Evolutionary conservation across 306 rosid genomes (phyloP).

Genomic region (Sphenostylis stenocarpa): DNA sequence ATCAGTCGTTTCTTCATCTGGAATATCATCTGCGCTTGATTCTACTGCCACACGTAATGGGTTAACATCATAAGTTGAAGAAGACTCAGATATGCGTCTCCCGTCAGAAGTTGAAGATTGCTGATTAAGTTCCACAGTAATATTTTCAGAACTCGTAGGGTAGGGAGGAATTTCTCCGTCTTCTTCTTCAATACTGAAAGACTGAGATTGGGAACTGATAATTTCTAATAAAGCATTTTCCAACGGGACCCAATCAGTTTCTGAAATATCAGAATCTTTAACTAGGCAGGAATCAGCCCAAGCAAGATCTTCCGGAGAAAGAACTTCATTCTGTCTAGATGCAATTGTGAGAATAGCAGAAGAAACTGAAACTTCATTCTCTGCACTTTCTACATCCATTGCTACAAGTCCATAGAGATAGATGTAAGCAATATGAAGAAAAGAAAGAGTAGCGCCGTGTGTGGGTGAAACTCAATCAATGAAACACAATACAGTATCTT

Average conservation of each 20-base stretch:
- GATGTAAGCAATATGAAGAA: constrained; percentile 15
- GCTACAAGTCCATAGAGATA: constrained; percentile 31
- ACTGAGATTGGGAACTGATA: constrained; percentile 42
- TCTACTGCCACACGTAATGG: constrained; percentile 25
- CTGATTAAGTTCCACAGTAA: constrained; percentile 8
- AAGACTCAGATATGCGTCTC: constrained; percentile 13
- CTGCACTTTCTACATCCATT: constrained; percentile 33
- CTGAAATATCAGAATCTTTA: constrained; percentile 35
- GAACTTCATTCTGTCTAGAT: constrained; percentile 23
- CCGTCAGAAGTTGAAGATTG: constrained; percentile 22
- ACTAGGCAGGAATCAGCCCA: constrained; percentile 76
- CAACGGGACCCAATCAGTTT: constrained; percentile 53
- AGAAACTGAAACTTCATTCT: constrained; percentile 31
- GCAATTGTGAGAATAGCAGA: constrained; percentile 4
- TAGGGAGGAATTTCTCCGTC: constrained; percentile 35
- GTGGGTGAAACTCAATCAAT: not conserved
- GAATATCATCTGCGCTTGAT: constrained; percentile 27
- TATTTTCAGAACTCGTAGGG: not conserved
- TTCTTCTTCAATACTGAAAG: constrained; percentile 18
- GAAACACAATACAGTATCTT: not conserved
- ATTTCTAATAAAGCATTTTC: constrained; percentile 62
- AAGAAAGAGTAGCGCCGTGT: not conserved
- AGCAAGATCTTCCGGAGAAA: constrained; percentile 68
- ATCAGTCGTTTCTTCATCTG: constrained; percentile 13
- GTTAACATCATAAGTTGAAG: constrained; percentile 28